Base-by-base conservation (phyloP, 306 rosid genomes). In the Cicer yamashitae region DNA sequence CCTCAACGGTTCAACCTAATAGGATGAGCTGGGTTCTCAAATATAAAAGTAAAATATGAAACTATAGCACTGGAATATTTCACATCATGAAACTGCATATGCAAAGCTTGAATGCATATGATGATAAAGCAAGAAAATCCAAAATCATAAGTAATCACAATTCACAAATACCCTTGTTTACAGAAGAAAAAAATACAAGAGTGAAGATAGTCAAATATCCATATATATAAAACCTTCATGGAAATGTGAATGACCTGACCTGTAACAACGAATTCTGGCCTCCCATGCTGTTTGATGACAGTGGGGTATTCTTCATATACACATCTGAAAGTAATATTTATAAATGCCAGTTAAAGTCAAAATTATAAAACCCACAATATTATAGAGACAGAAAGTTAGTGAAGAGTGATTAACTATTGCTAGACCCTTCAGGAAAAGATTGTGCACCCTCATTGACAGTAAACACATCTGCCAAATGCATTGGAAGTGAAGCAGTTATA, bases 391-490 rank as follows among this genome's bases (percentile, higher is more conserved):
- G 61, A 67, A 20, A 69, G 77, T 73, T 9, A 67, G 67, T 30
- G 56, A 69, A 66, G 60, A 71, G 70, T 52, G 46, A 81, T 78
- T 71, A 68, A 81, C 79, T 70, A 67, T 78, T 89, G 84, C 76
- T 86, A 14, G 97, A 80, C 4, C 86, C 39, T 78, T 93, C 98
- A 60, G 89, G 57, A 81, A 83, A 87, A 81, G 81, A 77, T 67
- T 88, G 94, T 58, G 76, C 70, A 50, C 83, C 83, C 76, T 94
- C 96, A 74, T 86, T 88, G 22, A 71, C 77, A 73, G 81, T 15
- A 54, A 90, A 85, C 68, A 89, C 96, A 73, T 94, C 94, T 10
- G 85, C 86, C 82, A 94, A 87, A 90, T 94, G 98, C 88, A 84
- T 50, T 3, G 96, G 98, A 86, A 92, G 96, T 7, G 94, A 73